Evolutionary conservation across 2,329 filamentous ascomycete genomes (phyloP).

Genomic region (Hymenoscyphus repandus): DNA sequence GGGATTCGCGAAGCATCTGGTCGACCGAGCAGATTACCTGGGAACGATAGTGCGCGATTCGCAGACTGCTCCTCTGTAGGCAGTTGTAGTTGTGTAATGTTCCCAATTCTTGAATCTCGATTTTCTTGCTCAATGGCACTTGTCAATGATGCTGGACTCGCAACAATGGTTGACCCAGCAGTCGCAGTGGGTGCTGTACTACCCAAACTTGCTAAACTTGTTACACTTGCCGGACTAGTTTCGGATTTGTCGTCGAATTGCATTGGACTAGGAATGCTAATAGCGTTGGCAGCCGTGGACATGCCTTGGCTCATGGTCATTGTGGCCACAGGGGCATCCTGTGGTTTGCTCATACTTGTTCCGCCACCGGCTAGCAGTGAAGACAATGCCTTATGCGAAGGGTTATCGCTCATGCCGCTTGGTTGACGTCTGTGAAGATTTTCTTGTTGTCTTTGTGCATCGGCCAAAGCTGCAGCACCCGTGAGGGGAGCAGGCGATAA

Average conservation of each 20-base stretch:
- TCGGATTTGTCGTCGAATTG: constrained; percentile 28
- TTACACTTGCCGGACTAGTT: constrained; percentile 30
- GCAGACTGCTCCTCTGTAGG: constrained; percentile 22
- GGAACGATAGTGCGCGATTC: constrained; percentile 28
- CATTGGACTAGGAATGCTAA: constrained; percentile 27
- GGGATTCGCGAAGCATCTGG: constrained; percentile 28
- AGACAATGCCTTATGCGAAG: constrained; percentile 47
- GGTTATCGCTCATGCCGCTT: constrained; percentile 45
- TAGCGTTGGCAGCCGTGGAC: constrained; percentile 26
- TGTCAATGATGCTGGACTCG: constrained; percentile 27
- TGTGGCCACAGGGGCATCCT: constrained; percentile 40
- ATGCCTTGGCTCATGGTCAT: constrained; percentile 29
- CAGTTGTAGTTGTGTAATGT: constrained; percentile 18
- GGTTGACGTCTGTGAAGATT: constrained; percentile 37
- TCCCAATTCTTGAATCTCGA: constrained; percentile 19
- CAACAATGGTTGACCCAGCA: constrained; percentile 28
- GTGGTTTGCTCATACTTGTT: constrained; percentile 49
- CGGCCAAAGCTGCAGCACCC: constrained; percentile 49
- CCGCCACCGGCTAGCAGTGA: constrained; percentile 50
- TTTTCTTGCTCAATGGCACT: constrained; percentile 23
- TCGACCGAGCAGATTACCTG: constrained; percentile 27
- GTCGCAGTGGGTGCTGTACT: constrained; percentile 30
- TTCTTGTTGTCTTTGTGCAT: constrained; percentile 46
- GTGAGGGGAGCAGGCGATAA: constrained; percentile 41
- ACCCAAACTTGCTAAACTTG: constrained; percentile 29